Evolutionary conservation across 148 eudicot species (phyloP).

Genomic region (Dysphania ambrosioides): DNA sequence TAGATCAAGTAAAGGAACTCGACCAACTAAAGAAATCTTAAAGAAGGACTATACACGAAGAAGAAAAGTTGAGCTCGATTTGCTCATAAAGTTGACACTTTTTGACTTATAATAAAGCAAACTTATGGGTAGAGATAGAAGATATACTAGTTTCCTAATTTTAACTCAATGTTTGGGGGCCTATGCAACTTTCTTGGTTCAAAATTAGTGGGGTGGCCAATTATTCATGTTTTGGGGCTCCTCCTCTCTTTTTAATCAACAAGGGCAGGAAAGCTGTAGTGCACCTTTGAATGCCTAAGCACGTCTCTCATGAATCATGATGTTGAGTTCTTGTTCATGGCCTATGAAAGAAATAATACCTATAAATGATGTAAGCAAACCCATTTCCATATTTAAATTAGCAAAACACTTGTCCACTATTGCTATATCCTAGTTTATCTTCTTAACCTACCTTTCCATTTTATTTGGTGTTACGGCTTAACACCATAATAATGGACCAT

Average conservation of each 20-base stretch:
- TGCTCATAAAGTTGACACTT: not conserved
- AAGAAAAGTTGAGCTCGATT: slow-evolving; percentile 2
- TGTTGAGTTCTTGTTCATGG: not conserved
- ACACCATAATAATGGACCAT: too few species aligned
- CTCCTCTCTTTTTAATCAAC: not conserved
- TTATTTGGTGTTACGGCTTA: too few species aligned
- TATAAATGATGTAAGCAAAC: not conserved
- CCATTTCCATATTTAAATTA: not conserved
- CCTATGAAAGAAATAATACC: not conserved
- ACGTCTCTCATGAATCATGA: not conserved
- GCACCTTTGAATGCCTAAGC: not conserved
- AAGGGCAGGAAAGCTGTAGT: not conserved
- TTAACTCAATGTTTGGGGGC: not conserved
- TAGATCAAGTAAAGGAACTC: not conserved
- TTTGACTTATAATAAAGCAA: slow-evolving; percentile 5
- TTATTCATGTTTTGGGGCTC: not conserved
- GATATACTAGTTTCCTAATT: not conserved
- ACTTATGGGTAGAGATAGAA: not conserved
- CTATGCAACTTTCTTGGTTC: slow-evolving; percentile 5
- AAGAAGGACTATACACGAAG: not conserved
- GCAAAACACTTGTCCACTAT: too few species aligned
- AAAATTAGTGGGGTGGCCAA: slow-evolving; percentile 1
- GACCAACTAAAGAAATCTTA: not conserved
- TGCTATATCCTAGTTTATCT: too few species aligned
- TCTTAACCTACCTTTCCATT: too few species aligned